phyloP scores from a whole-genome alignment of 164 flowering plant species.

The Magnolia officinalis region DNA sequence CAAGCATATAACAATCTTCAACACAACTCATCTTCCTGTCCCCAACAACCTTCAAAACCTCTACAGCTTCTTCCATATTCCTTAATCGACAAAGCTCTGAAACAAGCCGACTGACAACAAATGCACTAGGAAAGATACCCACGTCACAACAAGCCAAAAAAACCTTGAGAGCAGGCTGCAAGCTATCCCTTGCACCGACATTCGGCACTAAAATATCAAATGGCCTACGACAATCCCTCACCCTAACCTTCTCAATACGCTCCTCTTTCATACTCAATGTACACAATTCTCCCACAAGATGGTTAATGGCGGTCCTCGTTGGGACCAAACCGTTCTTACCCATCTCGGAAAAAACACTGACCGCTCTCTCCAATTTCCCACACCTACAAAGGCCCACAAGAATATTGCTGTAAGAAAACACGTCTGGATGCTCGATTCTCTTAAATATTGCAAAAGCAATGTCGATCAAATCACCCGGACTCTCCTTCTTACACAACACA shows the following conservation, averaged over 20 bases:
- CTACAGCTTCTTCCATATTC: conserved; percentile 29
- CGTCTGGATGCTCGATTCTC: conserved; percentile 37
- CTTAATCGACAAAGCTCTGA: conserved; percentile 34
- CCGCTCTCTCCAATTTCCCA: conserved; percentile 32
- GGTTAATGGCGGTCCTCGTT: conserved; percentile 21
- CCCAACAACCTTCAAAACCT: conserved; percentile 30
- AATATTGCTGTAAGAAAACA: conserved; percentile 41
- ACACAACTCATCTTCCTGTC: conserved; percentile 25
- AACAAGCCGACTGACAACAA: conserved; percentile 29
- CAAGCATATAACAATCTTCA: conserved; percentile 29
- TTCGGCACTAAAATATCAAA: neutral
- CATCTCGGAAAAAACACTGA: conserved; percentile 40
- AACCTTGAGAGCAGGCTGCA: conserved; percentile 29
- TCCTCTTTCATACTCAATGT: conserved; percentile 26
- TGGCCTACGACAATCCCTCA: conserved; percentile 22
- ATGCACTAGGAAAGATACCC: conserved; percentile 28
- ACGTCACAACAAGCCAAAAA: conserved; percentile 22
- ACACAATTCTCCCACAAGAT: conserved; percentile 38
- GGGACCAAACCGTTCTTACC: conserved; percentile 30
- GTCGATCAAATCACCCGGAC: conserved; percentile 32
- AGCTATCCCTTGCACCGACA: conserved; percentile 14
- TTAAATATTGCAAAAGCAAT: conserved; percentile 33
- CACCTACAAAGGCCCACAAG: conserved; percentile 46
- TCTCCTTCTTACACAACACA: conserved; percentile 44
- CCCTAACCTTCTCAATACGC: conserved; percentile 28